Evolutionary conservation across 2,329 filamentous ascomycete species (phyloP).

Genomic region (Paraconiothyrium sp.): DNA sequence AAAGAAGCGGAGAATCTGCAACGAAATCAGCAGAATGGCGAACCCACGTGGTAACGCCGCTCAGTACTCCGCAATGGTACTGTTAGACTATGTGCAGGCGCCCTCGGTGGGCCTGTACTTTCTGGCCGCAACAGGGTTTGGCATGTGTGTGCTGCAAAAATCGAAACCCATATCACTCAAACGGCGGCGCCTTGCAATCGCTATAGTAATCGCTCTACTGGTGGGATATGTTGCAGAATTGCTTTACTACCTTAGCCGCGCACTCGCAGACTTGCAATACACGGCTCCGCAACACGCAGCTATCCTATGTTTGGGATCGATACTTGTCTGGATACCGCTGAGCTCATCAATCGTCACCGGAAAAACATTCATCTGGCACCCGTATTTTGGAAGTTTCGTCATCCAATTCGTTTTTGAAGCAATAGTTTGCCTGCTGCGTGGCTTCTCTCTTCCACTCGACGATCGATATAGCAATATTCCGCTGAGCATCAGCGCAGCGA

Average conservation of each 20-base stretch:
- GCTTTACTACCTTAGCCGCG: conserved; percentile 45
- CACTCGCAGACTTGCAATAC: conserved; percentile 40
- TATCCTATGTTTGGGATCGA: conserved; percentile 45
- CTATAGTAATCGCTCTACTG: conserved; percentile 27
- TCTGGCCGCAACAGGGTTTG: conserved; percentile 37
- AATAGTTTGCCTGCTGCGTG: conserved; percentile 37
- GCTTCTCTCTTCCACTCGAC: conserved; percentile 26
- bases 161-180: conserved; percentile 34
- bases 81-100: conserved; percentile 47
- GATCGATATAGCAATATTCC: conserved; percentile 31
- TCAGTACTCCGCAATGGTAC: conserved; percentile 34
- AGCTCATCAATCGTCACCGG: conserved; percentile 34
- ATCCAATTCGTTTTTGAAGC: conserved; percentile 45
- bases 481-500: conserved; percentile 34
- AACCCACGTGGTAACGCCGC: conserved; percentile 17
- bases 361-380: conserved; percentile 41
- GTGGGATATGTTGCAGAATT: conserved; percentile 41
- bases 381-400: conserved; percentile 46
- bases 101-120: conserved; percentile 44
- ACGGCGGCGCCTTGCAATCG: conserved; percentile 32
- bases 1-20: background rate
- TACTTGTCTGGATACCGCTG: conserved; percentile 45
- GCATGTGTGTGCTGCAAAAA: conserved; percentile 44
- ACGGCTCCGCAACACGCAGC: conserved; percentile 44
- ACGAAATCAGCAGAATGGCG: conserved; percentile 19